Base-by-base conservation (phyloP, 2,329 filamentous ascomycete genomes). In the Beauveria asiatica region DNA sequence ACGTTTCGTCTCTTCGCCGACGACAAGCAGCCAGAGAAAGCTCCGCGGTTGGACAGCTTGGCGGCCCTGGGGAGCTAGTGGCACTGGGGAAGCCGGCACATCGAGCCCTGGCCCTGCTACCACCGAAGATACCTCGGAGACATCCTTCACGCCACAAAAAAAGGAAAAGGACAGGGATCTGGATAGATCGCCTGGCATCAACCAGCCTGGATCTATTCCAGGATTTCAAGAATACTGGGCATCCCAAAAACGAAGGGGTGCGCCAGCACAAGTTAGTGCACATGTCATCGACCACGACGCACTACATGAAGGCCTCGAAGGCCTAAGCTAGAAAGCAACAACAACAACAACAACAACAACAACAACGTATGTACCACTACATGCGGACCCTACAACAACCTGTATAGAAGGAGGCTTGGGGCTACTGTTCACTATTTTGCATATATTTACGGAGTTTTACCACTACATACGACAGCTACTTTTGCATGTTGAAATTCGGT, bases 171-270 rank as follows among this genome's bases (percentile, higher is more conserved):
- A 74, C 33, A 70, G 70, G 59, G 72, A 75, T 11, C 57, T 74
- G 39, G 76, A 76, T 48, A 79, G 89, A 48, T 74, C 82, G 5
- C 83, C 88, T 1, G 90, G 90, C 0, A 90, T 94, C 69, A 94
- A 94, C 67, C 90, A 93, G 69, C 80, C 83, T 1, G 90, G 90
- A 0, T 80, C 84, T 0, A 87, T 94, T 48, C 83, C 88, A 0
- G 89, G 90, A 0, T 88, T 93, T 64, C 78, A 83, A 27, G 78
- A 82, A 59, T 83, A 81, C 65, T 77, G 79, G 72, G 74, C 76
- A 2, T 73, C 76, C 1, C 76, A 73, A 68, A 82, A 74, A 72
- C 82, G 72, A 68, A 82, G 74, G 71, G 77, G 71, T 41, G 75
- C 82, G 1, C 80, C 83, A 2, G 78, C 80, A 41, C 80, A 80